These are phyloP conservation scores for Amylocarpus encephaloides DNA, from an alignment of 2,329 filamentous ascomycete species.

Conservation along the genomic window DNA sequence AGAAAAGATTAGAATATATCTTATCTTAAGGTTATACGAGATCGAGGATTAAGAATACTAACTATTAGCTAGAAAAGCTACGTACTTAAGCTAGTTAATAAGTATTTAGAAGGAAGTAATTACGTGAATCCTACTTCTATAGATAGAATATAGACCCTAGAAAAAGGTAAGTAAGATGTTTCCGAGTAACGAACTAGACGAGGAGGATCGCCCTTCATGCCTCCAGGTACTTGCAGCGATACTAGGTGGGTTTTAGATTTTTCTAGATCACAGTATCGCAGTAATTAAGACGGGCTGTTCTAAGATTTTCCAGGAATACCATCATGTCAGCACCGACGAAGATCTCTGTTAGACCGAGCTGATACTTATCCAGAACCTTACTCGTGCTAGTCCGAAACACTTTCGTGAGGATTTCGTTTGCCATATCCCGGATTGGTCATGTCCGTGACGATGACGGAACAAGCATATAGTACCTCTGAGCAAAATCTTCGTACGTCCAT, in stretches of 20 bases:
- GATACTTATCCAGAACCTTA: slow-evolving; percentile 84
- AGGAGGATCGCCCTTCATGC: slow-evolving; percentile 73
- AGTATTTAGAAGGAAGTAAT: too few relatives aligned
- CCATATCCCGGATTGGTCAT: slow-evolving; percentile 88
- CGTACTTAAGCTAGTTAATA: too few relatives aligned
- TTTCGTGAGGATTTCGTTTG: slow-evolving; percentile 82
- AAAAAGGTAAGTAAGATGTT: slow-evolving; percentile 71
- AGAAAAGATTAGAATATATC: too few relatives aligned
- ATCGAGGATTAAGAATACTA: too few relatives aligned
- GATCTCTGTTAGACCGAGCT: slow-evolving; percentile 95
- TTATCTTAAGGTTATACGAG: too few relatives aligned
- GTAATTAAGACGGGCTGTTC: slow-evolving; percentile 83
- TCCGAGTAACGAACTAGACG: slow-evolving; percentile 73
- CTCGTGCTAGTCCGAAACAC: slow-evolving; percentile 73
- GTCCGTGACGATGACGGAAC: slow-evolving; percentile 88
- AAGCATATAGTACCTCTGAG: slow-evolving; percentile 95
- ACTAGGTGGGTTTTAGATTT: slow-evolving; percentile 93
- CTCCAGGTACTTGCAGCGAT: slow-evolving; percentile 83
- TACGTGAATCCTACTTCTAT: too few relatives aligned
- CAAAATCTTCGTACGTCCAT: slow-evolving; percentile 99
- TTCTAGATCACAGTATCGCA: slow-evolving; percentile 98
- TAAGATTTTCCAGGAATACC: slow-evolving; percentile 90
- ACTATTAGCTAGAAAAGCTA: too few relatives aligned
- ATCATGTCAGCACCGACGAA: slow-evolving; percentile 99
- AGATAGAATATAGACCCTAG: too few relatives aligned